Evolutionary conservation across 768 basidiomycete genomes (phyloP).

Genomic region (Paxillus rubicundulus): DNA sequence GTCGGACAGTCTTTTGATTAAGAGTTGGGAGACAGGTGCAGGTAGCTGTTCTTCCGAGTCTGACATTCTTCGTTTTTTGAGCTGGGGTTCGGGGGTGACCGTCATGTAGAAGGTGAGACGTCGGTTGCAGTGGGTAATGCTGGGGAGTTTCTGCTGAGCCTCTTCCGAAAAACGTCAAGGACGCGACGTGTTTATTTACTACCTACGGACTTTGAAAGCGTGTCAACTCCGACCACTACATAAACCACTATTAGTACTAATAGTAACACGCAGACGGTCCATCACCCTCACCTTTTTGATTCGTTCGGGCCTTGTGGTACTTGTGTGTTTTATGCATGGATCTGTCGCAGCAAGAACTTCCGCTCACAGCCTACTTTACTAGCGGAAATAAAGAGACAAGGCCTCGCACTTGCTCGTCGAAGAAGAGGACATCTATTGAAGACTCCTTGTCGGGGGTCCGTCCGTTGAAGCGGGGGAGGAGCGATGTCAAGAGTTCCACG

Average conservation of each 20-base stretch:
- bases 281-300: too few relatives aligned
- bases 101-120: constrained; percentile 7
- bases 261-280: too few relatives aligned
- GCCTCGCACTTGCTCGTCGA: background rate
- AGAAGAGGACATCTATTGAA: constrained; percentile 4
- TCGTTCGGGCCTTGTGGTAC: too few relatives aligned
- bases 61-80: constrained; percentile 65
- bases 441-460: constrained; percentile 4
- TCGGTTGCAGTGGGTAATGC: background rate
- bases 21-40: constrained; percentile 50
- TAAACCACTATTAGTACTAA: too few relatives aligned
- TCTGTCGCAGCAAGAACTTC: constrained; percentile 33
- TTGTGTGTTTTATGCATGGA: constrained; percentile 21
- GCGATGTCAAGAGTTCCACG: background rate
- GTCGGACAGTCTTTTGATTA: constrained; percentile 81
- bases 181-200: constrained; percentile 19
- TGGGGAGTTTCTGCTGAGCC: too few relatives aligned
- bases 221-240: constrained; percentile 39
- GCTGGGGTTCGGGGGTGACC: constrained; percentile 32
- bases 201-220: constrained; percentile 34
- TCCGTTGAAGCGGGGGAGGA: constrained; percentile 21
- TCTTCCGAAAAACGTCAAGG: constrained; percentile 6
- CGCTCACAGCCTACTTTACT: constrained; percentile 28
- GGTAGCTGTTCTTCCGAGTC: constrained; percentile 29
- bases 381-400: constrained; percentile 12